phyloP scores from a whole-genome alignment of 345 rosid genomes.

The Eucalyptus polyanthemos region DNA sequence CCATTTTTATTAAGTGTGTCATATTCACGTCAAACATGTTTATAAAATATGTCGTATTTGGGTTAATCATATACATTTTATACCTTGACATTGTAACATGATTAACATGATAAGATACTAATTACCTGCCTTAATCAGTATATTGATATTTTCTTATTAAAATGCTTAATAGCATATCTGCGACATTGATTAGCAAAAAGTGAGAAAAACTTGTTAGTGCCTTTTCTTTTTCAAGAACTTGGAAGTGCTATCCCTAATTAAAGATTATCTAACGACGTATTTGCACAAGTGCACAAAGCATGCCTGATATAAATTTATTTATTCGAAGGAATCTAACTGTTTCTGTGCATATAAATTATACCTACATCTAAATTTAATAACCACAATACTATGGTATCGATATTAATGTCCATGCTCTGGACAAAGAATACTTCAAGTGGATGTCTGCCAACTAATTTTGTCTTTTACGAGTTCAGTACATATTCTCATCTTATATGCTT shows the following conservation, averaged over 20 bases:
- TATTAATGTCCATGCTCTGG: background rate
- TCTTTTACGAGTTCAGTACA: background rate
- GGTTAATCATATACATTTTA: rapidly evolving
- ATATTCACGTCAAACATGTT: background rate
- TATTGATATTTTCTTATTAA: background rate
- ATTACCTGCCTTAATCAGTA: background rate
- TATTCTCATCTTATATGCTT: background rate
- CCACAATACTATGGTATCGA: background rate
- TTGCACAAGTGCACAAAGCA: background rate
- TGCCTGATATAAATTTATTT: background rate
- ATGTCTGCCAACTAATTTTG: background rate
- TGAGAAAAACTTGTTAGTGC: background rate
- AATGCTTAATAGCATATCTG: background rate
- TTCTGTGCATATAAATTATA: background rate
- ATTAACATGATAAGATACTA: background rate
- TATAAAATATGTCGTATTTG: background rate
- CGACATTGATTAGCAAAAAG: background rate
- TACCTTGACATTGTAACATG: background rate
- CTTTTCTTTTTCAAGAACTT: background rate
- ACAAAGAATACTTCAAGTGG: background rate
- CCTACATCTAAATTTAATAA: background rate
- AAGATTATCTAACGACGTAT: background rate
- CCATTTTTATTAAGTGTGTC: background rate
- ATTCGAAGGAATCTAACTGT: background rate
- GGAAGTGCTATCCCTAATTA: background rate